phyloP scores from a whole-genome alignment of 208 protist species.

The Trypanosoma scelopori region DNA sequence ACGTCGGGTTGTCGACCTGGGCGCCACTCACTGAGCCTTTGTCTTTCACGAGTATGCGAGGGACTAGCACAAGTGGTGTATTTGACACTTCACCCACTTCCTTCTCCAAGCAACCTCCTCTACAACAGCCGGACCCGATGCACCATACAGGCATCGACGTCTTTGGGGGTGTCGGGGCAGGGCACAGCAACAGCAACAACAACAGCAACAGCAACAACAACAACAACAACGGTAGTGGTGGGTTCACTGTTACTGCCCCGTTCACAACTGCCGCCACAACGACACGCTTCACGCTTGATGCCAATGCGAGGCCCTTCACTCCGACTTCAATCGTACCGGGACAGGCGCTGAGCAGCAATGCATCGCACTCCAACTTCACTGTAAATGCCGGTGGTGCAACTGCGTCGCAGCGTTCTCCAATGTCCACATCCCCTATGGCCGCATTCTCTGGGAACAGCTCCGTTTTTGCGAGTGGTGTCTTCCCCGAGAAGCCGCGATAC shows the following conservation, averaged over 20 bases:
- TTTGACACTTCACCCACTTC: conserved; percentile 6
- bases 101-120: conserved; percentile 8
- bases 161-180: background rate
- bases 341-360: conserved; percentile 10
- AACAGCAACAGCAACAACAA: background rate
- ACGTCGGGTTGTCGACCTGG: conserved; percentile 12
- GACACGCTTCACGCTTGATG: conserved; percentile 36
- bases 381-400: conserved; percentile 12
- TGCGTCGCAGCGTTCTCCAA: conserved; percentile 13
- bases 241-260: conserved; percentile 25
- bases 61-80: background rate
- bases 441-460: conserved; percentile 6
- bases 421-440: conserved; percentile 19
- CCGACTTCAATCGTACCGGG: conserved; percentile 31
- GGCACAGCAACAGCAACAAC: background rate
- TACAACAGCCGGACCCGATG: conserved; percentile 13
- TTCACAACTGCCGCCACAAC: conserved; percentile 7
- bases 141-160: conserved; percentile 13
- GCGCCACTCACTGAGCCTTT: background rate
- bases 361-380: conserved; percentile 14
- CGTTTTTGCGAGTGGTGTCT: background rate
- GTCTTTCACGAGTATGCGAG: background rate
- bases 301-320: conserved; percentile 56
- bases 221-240: background rate
- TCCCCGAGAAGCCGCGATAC: conserved; percentile 30